Percentiles rank a stretch among this genome's conserved stretches.
Conservation (phyloP, 1,139 yeast species). For the Blastobotrys apis region DNA sequence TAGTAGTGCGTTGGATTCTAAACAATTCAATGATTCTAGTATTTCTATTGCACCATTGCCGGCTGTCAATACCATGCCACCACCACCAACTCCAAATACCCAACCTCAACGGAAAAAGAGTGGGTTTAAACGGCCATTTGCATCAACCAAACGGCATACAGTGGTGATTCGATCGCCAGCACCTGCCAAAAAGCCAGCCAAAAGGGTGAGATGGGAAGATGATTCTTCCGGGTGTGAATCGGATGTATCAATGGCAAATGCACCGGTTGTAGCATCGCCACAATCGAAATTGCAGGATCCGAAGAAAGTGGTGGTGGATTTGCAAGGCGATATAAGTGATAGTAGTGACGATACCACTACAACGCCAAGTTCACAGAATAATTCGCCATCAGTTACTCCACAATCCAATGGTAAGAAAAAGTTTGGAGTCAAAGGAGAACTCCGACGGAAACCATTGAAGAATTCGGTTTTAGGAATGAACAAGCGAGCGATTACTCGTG, state of each 20-base stretch:
- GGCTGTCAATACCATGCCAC: no score
- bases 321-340: neutral
- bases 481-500: slow-evolving; percentile 15
- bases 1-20: neutral
- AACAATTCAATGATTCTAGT: slow-evolving; percentile 5
- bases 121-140: slow-evolving; percentile 16
- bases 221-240: slow-evolving; percentile 14
- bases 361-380: neutral
- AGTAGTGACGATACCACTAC: neutral
- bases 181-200: slow-evolving; percentile 22
- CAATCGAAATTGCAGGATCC: no score
- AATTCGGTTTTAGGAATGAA: slow-evolving; percentile 21
- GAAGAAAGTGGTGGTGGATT: neutral
- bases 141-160: slow-evolving; percentile 16
- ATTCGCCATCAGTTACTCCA: neutral
- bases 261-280: neutral
- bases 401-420: slow-evolving; percentile 8
- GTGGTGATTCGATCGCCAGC: slow-evolving; percentile 23
- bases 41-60: neutral
- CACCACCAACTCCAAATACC: slow-evolving; percentile 3
- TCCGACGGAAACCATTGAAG: slow-evolving; percentile 20
- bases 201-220: slow-evolving; percentile 32
- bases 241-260: slow-evolving; percentile 9
- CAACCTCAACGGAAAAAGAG: slow-evolving; percentile 8
- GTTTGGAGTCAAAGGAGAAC: slow-evolving; percentile 28